Evolutionary conservation across 2,329 filamentous ascomycete species (phyloP), one percentile per base, ranked within the genome.

Genomic region (Geosmithia flava): DNA sequence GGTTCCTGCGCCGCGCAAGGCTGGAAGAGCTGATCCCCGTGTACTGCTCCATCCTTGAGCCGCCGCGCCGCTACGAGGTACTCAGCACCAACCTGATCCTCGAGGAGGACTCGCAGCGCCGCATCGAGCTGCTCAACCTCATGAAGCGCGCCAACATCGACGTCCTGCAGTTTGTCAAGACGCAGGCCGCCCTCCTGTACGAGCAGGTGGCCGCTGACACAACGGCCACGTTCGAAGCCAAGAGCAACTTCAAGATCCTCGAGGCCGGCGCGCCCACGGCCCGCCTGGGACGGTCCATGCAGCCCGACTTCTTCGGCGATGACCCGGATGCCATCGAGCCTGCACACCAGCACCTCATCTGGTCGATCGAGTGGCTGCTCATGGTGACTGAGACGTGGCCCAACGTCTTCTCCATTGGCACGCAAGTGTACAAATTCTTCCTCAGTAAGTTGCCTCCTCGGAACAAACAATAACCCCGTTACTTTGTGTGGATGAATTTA

Each of bases 361-460:
- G 84, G 49, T 81, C 85, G 39, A 68, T 96, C 50, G 86, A 94
- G 59, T 97, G 91, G 90, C 82, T 91, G 61, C 68, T 87, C 50
- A 74, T 87, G 49, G 76, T 91, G 8, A 78, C 85, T 46, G 83
- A 78, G 13, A 75, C 85, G 48, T 90, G 84, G 82, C 70, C 75
- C 16, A 73, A 83, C 50, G 81, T 87, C 20, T 87, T 91, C 56
- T 66, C 70, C 17, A 72, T 80, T 49, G 81, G 87, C 42, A 77
- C 78, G 29, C 75, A 80, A 55, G 76, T 90, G n/a, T 87, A 95
- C 67, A 85, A 85, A 58, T 81, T 83, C 51, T 89, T 96, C 58
- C 74, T 95, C 44, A 76, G 88, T 94, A 78, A 72, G 87, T 76
- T 37, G 13, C 20, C 11, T 17, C 7, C 23, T 53, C 47, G 2